Conservation (phyloP, 305 asterid species). For the Fraxinus sp. region DNA sequence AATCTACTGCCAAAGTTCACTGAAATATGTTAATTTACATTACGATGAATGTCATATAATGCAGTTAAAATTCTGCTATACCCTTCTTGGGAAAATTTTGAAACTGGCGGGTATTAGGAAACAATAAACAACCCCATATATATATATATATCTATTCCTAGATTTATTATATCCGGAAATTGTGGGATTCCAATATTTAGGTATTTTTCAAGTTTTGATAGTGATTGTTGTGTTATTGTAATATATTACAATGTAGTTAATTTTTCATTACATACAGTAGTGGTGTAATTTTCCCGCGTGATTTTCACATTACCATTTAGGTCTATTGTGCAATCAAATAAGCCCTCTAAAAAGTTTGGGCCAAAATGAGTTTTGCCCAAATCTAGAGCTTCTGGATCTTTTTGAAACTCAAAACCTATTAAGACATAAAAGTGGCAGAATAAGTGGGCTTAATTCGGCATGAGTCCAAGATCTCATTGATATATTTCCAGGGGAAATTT, state of each 20-base stretch:
- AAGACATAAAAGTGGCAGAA: neutral
- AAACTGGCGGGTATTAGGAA: neutral
- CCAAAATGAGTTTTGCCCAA: neutral
- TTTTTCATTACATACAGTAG: neutral
- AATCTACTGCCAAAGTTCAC: neutral
- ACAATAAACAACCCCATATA: neutral
- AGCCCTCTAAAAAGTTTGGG: neutral
- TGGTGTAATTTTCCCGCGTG: neutral
- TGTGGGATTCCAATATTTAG: neutral
- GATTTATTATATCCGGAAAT: neutral
- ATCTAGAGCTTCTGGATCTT: neutral
- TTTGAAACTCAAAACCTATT: neutral
- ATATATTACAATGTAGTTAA: neutral
- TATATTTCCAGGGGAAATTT: neutral
- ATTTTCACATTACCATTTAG: neutral
- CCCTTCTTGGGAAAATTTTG: neutral
- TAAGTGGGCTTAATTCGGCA: neutral
- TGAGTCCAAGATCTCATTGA: neutral
- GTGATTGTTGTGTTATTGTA: neutral
- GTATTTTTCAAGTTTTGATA: too few relatives aligned
- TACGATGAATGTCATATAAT: neutral
- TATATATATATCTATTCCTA: neutral
- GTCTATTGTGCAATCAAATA: neutral
- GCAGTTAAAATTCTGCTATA: neutral
- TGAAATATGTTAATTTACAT: neutral